Evolutionary conservation across 768 basidiomycete species (phyloP).

Genomic region (Kwoniella bestiolae): DNA sequence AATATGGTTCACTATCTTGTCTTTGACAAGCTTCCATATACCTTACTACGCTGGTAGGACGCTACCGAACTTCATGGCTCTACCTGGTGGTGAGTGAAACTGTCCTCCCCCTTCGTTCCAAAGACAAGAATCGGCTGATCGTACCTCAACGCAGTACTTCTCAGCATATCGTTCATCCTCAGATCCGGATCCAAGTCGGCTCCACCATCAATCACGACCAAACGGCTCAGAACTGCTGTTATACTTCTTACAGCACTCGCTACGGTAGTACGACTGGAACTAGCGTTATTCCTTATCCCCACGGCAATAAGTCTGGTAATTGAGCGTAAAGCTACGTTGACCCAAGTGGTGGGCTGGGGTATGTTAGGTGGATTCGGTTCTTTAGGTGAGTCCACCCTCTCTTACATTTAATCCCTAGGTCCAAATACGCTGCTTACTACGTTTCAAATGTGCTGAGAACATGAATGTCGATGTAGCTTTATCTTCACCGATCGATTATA

Average conservation of each 20-base stretch:
- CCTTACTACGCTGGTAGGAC: constrained; percentile 94
- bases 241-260: constrained; percentile 69
- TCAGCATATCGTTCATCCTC: constrained; percentile 32
- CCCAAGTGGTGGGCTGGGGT: constrained; percentile 29
- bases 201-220: constrained; percentile 51
- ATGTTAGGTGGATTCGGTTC: constrained; percentile 44
- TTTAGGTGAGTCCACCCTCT: constrained; percentile 29
- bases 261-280: constrained; percentile 78
- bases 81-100: constrained; percentile 67
- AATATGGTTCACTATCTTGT: constrained; percentile 69
- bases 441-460: background rate
- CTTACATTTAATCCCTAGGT: background rate
- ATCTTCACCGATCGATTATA: constrained; percentile 75
- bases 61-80: constrained; percentile 90
- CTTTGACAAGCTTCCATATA: constrained; percentile 83
- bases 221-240: constrained; percentile 63
- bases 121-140: background rate
- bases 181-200: constrained; percentile 16
- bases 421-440: background rate
- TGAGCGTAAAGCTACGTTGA: constrained; percentile 52
- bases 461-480: constrained; percentile 62
- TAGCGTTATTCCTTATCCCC: constrained; percentile 66
- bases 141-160: constrained; percentile 18
- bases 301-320: constrained; percentile 62
- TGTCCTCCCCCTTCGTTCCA: background rate